Conservation (phyloP, 2,329 filamentous ascomycete genomes). For the Beauveria brongniartii region DNA sequence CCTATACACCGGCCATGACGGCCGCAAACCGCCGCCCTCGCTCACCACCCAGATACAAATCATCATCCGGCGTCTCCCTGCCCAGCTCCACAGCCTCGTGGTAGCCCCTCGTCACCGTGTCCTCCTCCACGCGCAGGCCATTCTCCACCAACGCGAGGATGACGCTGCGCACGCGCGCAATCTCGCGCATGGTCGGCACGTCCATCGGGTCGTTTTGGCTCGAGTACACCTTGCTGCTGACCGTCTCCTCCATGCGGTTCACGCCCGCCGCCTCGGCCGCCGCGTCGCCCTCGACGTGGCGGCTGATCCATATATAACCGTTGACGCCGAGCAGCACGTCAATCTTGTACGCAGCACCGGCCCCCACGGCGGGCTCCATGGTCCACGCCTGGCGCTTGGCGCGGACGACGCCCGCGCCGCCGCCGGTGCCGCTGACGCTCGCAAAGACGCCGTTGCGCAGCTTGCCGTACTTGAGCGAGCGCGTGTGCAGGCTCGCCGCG, state of each 20-base stretch:
- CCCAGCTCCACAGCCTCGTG: conserved; percentile 71
- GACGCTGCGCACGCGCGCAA: conserved; percentile 73
- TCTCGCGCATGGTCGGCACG: conserved; percentile 73
- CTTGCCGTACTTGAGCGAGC: conserved; percentile 89
- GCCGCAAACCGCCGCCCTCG: conserved; percentile 43
- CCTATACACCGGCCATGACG: conserved; percentile 20
- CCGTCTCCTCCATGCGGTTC: conserved; percentile 79
- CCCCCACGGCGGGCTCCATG: conserved; percentile 36
- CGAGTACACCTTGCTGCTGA: conserved; percentile 81
- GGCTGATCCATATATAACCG: conserved; percentile 92
- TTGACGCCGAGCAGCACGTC: conserved; percentile 91
- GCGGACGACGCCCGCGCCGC: conserved; percentile 78
- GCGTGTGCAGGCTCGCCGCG: conserved; percentile 78
- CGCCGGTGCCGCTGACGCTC: conserved; percentile 71
- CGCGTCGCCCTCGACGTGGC: conserved; percentile 61
- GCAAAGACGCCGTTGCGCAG: conserved; percentile 88
- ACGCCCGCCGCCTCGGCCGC: conserved; percentile 48
- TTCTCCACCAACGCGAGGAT: conserved; percentile 77
- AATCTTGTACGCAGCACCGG: conserved; percentile 49
- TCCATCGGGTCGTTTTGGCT: conserved; percentile 87
- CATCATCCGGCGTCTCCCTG: conserved; percentile 50
- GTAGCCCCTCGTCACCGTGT: conserved; percentile 76
- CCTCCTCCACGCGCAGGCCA: conserved; percentile 80
- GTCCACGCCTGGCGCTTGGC: conserved; percentile 84
- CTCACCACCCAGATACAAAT: conserved; percentile 53